Percentiles rank a stretch among this genome's conserved stretches.
These are phyloP conservation scores for Trapa bicornis DNA, from an alignment of 345 rosid genomes.

Conservation along the genomic window DNA sequence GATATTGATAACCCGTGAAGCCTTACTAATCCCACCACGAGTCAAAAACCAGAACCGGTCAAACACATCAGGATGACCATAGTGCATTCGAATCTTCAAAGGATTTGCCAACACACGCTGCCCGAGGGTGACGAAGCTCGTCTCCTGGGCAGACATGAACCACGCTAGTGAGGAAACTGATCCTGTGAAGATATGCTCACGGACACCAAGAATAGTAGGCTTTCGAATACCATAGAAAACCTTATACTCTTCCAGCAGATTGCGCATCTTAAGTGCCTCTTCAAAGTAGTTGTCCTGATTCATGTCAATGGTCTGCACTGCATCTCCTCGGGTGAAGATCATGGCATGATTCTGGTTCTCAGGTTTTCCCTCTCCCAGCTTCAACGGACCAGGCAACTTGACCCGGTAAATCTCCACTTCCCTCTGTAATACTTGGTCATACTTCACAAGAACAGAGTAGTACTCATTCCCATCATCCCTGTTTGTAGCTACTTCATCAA, in stretches of 20 bases:
- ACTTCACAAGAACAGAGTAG: conserved; percentile 92
- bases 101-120: conserved; percentile 98
- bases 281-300: conserved; percentile 97
- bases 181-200: conserved; percentile 92
- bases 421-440: conserved; percentile 55
- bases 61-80: conserved; percentile 96
- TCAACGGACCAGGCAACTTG: conserved; percentile 85
- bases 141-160: conserved; percentile 90
- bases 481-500: conserved; percentile 61
- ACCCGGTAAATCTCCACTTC: conserved; percentile 94
- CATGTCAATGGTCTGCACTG: conserved; percentile 97
- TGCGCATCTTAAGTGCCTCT: conserved; percentile 96
- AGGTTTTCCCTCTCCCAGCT: conserved; percentile 97
- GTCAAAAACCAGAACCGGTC: conserved; percentile 97
- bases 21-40: conserved; percentile 95
- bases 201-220: conserved; percentile 69
- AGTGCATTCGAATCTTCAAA: conserved; percentile 89
- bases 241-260: conserved; percentile 84
- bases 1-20: conserved; percentile 88
- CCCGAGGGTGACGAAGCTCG: conserved; percentile 86
- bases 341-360: conserved; percentile 97
- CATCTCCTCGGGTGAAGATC: conserved; percentile 95
- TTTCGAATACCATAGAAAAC: conserved; percentile 48
- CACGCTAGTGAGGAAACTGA: conserved; percentile 92
- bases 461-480: conserved; percentile 58